These are phyloP conservation scores for Nepenthes mirabilis DNA, from an alignment of 148 eudicot species.

Conservation along the genomic window DNA sequence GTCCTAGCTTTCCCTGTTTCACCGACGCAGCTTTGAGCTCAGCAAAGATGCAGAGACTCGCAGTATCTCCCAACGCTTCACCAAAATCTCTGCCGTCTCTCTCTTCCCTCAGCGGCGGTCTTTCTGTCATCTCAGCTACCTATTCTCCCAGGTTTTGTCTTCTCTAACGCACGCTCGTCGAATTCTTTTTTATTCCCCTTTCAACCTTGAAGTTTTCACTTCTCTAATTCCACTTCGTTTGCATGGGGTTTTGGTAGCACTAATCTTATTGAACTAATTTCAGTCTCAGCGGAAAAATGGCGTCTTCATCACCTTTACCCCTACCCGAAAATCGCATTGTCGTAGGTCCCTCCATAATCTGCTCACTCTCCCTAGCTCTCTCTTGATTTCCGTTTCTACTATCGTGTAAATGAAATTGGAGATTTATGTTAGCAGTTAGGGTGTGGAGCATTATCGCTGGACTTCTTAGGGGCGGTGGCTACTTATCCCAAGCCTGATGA, in stretches of 20 bases:
- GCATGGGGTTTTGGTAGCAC: neutral
- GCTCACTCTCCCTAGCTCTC: neutral
- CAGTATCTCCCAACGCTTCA: too few species aligned
- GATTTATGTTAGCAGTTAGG: conserved; percentile 48
- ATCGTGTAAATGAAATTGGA: neutral
- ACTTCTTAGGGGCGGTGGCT: conserved; percentile 64
- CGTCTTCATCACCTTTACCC: conserved; percentile 28
- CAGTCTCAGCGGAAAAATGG: conserved; percentile 39
- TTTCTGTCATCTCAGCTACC: neutral
- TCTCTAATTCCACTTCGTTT: neutral
- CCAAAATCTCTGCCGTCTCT: conserved; percentile 6
- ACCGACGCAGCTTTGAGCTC: too few species aligned
- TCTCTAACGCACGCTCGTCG: neutral
- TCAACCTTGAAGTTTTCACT: too few species aligned
- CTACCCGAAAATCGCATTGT: conserved; percentile 40
- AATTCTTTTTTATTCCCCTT: too few species aligned
- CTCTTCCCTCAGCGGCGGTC: conserved; percentile 1
- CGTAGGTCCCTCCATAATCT: conserved; percentile 17
- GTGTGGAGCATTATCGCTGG: conserved; percentile 43
- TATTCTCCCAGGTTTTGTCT: conserved; percentile 21
- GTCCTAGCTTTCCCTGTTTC: conserved; percentile 1
- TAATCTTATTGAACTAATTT: conserved; percentile 1
- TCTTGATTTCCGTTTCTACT: neutral
- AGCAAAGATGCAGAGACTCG: conserved; percentile 5
- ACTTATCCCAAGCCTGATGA: conserved; percentile 85